Percentiles rank a stretch among this genome's conserved stretches.
These are phyloP conservation scores for Gymnopus androsaceus DNA, from an alignment of 1,284 basidiomycete species.

Conservation along the genomic window DNA sequence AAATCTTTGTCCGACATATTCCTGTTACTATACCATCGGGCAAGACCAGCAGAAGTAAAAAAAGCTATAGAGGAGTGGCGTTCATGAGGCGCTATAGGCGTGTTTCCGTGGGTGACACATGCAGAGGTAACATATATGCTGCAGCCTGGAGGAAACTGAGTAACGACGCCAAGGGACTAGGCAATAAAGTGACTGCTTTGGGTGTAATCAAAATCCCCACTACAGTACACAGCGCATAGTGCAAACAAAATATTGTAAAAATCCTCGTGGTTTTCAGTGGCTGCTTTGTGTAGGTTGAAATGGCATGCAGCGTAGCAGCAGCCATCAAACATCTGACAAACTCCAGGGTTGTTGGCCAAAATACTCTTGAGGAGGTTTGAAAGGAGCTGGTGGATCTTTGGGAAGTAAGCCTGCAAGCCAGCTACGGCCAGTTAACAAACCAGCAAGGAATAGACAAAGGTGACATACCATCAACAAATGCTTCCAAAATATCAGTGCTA, in stretches of 20 bases:
- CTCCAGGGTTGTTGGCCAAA: neutral
- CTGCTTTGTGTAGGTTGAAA: neutral
- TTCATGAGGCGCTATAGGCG: neutral
- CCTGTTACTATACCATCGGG: neutral
- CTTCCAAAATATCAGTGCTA: no score
- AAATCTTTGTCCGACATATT: neutral
- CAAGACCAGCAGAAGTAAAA: neutral
- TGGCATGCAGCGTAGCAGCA: neutral
- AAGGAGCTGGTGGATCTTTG: neutral
- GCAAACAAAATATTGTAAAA: neutral
- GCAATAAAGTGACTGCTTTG: neutral
- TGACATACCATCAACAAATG: no score
- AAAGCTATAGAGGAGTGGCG: neutral
- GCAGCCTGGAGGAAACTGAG: neutral
- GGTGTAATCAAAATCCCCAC: neutral
- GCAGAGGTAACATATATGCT: neutral
- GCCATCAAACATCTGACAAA: neutral
- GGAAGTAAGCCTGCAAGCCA: neutral
- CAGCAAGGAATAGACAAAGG: no score
- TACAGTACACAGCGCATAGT: neutral
- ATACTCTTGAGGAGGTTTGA: neutral
- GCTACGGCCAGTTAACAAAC: no score
- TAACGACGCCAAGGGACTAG: neutral
- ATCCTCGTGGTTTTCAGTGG: neutral
- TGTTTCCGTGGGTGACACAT: neutral